These are phyloP conservation scores for Pseudocercospora vitis DNA, from an alignment of 2,329 filamentous ascomycete species.

Conservation along the genomic window DNA sequence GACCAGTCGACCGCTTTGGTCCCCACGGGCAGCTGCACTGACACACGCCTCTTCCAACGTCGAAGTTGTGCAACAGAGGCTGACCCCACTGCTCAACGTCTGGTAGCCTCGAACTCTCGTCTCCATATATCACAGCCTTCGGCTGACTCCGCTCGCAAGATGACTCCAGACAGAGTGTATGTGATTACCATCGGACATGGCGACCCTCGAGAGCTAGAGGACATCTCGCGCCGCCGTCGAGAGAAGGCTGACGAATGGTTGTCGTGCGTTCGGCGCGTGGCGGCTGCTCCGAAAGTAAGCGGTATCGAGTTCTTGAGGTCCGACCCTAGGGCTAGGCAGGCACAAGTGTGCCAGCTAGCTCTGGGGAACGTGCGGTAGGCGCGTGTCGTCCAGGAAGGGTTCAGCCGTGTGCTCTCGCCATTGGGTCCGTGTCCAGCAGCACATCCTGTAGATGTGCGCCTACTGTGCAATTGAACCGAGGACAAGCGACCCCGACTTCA, in stretches of 20 bases:
- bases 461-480: too few relatives aligned
- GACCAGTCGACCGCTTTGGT: slow-evolving; percentile 20
- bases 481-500: too few relatives aligned
- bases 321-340: not conserved
- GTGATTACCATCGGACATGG: slow-evolving; percentile 13
- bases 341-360: not conserved
- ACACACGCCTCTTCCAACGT: slow-evolving; percentile 33
- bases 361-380: slow-evolving; percentile 4
- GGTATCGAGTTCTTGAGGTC: not conserved
- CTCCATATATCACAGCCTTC: slow-evolving; percentile 18
- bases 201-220: not conserved
- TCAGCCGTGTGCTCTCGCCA: not conserved
- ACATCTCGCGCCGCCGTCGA: slow-evolving; percentile 9
- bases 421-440: not conserved
- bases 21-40: slow-evolving; percentile 28
- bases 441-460: not conserved
- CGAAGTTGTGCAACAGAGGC: slow-evolving; percentile 24
- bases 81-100: slow-evolving; percentile 21
- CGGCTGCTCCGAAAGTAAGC: slow-evolving; percentile 21
- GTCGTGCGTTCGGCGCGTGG: slow-evolving; percentile 16
- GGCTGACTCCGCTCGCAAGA: slow-evolving; percentile 13
- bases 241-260: slow-evolving; percentile 10
- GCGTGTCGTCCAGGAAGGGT: slow-evolving; percentile 9
- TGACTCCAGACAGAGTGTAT: slow-evolving; percentile 9
- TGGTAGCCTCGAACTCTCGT: slow-evolving; percentile 26